Evolutionary conservation across 2,329 filamentous ascomycete genomes (phyloP).

Genomic region (Claviceps africana): DNA sequence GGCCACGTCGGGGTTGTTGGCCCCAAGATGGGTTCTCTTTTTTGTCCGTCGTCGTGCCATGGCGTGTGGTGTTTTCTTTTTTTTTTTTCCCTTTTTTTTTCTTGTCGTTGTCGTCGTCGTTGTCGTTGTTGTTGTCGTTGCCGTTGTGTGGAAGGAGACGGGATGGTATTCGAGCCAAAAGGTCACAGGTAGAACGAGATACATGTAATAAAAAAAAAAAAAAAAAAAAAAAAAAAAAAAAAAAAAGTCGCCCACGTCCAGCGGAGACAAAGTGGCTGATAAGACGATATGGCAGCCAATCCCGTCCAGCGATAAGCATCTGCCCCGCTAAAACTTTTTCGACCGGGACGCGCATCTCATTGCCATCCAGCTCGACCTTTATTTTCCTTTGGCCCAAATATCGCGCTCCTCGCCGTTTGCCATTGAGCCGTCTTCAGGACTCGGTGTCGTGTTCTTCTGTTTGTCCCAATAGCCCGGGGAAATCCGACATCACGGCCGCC

Average conservation of each 20-base stretch:
- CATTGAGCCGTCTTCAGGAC: background rate
- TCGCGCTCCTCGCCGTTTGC: too few species aligned
- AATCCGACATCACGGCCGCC: background rate
- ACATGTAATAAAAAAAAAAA: too few species aligned
- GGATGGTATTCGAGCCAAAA: too few species aligned
- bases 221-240: too few species aligned
- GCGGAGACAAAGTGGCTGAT: slow-evolving; percentile 16
- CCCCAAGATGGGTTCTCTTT: slow-evolving; percentile 73
- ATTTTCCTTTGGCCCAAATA: too few species aligned
- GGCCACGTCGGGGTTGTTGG: slow-evolving; percentile 44
- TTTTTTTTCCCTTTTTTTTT: too few species aligned
- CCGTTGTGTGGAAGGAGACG: background rate
- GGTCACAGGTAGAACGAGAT: too few species aligned
- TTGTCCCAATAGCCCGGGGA: too few species aligned
- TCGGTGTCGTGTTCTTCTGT: background rate
- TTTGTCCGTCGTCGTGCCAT: slow-evolving; percentile 78
- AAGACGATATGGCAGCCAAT: slow-evolving; percentile 9
- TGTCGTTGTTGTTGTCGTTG: too few species aligned
- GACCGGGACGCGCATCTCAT: background rate
- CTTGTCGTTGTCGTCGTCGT: too few species aligned
- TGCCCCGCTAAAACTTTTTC: slow-evolving; percentile 21
- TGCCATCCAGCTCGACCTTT: too few species aligned
- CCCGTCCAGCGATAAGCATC: slow-evolving; percentile 6
- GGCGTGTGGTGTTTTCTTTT: slow-evolving; percentile 7
- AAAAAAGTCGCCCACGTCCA: slow-evolving; percentile 18